Evolutionary conservation across 257 asterid species (phyloP), one percentile per base, ranked within the genome.

Genomic region (Solanum lycopersicoides): DNA sequence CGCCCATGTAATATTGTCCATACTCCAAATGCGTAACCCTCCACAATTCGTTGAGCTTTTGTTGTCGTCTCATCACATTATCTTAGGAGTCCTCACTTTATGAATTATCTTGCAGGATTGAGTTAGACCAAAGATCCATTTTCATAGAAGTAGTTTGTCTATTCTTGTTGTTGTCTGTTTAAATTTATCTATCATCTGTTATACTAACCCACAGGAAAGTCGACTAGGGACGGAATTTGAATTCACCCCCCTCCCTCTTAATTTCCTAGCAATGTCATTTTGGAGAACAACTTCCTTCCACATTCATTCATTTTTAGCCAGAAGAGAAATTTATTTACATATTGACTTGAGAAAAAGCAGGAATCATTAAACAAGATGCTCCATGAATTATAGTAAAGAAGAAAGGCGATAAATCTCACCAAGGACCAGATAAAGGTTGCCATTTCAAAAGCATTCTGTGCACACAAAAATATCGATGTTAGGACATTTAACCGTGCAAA

Each of bases 381-480:
- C 28, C 41, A 71, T 56, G 47, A 25, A 45, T 32, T 32, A 7
- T 14, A 85, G 50, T n/a, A 56, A 84, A 44, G 68, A 87, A 30
- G 18, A 83, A 83, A 65, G 15, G 82, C 85, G 32, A 16, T 50
- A 18, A 82, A 65, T 42, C 94, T 90, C 92, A 96, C 99, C 97
- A 94, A 87, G 87, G 96, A 94, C 98, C 99, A 96, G 87, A 94
- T 90, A 88, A 95, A 96, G 12, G 98, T 94, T 60, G 98, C 99
- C 99, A 96, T 94, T 93, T 96, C 99, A 88, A 96, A 96, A 89
- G 99, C 96, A 90, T 95, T 96, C 98, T 96, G 96, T 91, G 90
- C 21, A 87, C 30, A 14, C 60, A 87, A 47, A 4, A n/a, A n/a
- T 83, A 71, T 56, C 32, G 21, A 47, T 59, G 59, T 50, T 74